Evolutionary conservation across 148 eudicot species (phyloP).

Genomic region (Drosera capensis): DNA sequence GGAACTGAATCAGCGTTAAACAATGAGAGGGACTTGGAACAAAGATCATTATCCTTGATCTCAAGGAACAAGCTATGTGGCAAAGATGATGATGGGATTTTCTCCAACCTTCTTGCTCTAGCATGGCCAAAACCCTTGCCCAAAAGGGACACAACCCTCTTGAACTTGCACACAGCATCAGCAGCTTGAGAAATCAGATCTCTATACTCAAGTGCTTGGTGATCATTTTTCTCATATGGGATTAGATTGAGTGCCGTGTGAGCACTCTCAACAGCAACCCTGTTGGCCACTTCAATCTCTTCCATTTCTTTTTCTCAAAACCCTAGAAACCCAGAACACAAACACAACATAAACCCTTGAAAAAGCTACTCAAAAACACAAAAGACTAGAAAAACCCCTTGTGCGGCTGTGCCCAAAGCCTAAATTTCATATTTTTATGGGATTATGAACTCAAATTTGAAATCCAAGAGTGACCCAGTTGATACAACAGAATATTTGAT

Average conservation of each 20-base stretch:
- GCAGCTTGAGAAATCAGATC: conserved; percentile 19
- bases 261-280: conserved; percentile 36
- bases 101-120: conserved; percentile 24
- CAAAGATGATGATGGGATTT: conserved; percentile 10
- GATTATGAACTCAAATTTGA: too few species aligned
- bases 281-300: conserved; percentile 37
- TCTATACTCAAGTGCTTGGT: conserved; percentile 7
- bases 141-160: conserved; percentile 31
- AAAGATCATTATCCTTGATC: conserved; percentile 17
- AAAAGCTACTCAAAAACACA: too few species aligned
- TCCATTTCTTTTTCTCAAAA: conserved; percentile 8
- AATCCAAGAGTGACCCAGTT: too few species aligned
- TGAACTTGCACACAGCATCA: conserved; percentile 34
- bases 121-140: conserved; percentile 21
- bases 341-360: neutral
- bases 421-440: too few species aligned
- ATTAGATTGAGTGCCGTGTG: conserved; percentile 16
- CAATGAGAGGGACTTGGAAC: conserved; percentile 13
- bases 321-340: neutral
- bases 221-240: conserved; percentile 10
- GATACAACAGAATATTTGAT: too few species aligned
- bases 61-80: conserved; percentile 24
- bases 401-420: too few species aligned
- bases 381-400: too few species aligned
- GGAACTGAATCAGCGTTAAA: conserved; percentile 2